phyloP scores from a whole-genome alignment of 768 basidiomycete genomes.

The Tricholoma sp. region DNA sequence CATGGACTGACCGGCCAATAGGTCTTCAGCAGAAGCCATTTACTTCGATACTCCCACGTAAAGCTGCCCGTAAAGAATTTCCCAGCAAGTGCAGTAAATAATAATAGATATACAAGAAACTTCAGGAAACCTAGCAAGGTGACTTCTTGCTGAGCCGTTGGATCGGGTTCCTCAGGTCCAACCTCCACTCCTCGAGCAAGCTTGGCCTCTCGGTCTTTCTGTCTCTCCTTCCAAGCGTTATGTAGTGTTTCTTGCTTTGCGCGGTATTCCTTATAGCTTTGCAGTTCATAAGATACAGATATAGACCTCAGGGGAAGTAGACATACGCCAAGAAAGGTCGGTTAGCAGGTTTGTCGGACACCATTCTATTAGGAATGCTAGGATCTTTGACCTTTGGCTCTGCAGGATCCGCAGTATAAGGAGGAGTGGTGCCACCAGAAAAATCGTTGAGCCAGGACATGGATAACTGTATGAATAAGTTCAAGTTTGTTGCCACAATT shows the following conservation, averaged over 20 bases:
- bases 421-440: constrained; percentile 31
- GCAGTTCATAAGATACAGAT: constrained; percentile 10
- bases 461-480: too few species aligned
- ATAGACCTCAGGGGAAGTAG: constrained; percentile 10
- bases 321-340: constrained; percentile 78
- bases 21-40: constrained; percentile 55
- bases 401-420: constrained; percentile 33
- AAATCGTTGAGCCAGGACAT: constrained; percentile 70
- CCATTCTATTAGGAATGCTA: constrained; percentile 51
- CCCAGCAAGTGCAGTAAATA: constrained; percentile 57
- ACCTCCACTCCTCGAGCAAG: constrained; percentile 70
- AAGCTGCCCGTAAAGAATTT: constrained; percentile 87
- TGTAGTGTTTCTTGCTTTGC: constrained; percentile 56
- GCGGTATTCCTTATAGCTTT: constrained; percentile 65
- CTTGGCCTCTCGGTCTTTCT: constrained; percentile 67
- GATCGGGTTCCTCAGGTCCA: constrained; percentile 69
- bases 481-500: too few species aligned
- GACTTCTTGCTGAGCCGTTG: constrained; percentile 64
- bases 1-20: constrained; percentile 53
- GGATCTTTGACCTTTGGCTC: constrained; percentile 60
- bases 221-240: constrained; percentile 62
- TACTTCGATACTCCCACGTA: constrained; percentile 75
- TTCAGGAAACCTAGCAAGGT: constrained; percentile 63
- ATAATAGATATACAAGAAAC: constrained; percentile 52
- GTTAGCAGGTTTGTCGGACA: constrained; percentile 81